phyloP scores from a whole-genome alignment of 306 rosid species.

The Glycyrrhiza uralensis region DNA sequence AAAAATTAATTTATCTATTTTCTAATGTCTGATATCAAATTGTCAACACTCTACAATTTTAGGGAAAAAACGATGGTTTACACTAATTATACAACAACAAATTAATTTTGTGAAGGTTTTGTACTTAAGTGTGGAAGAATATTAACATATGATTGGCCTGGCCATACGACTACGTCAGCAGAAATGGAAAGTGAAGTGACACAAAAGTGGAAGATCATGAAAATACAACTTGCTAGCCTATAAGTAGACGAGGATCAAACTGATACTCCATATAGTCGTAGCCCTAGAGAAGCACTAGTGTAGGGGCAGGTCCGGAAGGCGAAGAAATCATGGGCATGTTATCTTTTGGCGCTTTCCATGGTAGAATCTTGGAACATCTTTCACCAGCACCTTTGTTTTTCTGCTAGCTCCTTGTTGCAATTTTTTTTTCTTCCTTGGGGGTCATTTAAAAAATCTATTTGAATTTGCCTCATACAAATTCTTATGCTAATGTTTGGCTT shows the following conservation, averaged over 20 bases:
- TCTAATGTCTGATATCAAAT: no score
- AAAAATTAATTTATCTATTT: no score
- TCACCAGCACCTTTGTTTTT: no score
- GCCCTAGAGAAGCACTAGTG: background rate
- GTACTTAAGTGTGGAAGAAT: background rate
- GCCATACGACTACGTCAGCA: background rate
- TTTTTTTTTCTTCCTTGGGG: no score
- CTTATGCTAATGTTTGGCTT: no score
- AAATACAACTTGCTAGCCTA: background rate
- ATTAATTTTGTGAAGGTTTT: background rate
- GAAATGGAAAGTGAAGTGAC: background rate
- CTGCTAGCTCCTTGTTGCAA: no score
- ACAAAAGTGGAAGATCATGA: background rate
- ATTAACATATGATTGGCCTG: background rate
- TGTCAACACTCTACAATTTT: no score
- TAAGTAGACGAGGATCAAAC: background rate
- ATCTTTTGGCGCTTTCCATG: background rate
- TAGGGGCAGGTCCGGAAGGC: background rate
- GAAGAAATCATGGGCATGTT: background rate
- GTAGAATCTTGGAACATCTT: conserved; percentile 7
- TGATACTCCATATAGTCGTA: background rate
- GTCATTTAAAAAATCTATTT: no score
- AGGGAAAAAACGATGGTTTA: no score
- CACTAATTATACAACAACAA: no score
- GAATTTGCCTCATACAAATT: no score